Evolutionary conservation across 495 filamentous ascomycete species (phyloP), one percentile per base, ranked within the genome.

Genomic region (Xylaria nigripes): DNA sequence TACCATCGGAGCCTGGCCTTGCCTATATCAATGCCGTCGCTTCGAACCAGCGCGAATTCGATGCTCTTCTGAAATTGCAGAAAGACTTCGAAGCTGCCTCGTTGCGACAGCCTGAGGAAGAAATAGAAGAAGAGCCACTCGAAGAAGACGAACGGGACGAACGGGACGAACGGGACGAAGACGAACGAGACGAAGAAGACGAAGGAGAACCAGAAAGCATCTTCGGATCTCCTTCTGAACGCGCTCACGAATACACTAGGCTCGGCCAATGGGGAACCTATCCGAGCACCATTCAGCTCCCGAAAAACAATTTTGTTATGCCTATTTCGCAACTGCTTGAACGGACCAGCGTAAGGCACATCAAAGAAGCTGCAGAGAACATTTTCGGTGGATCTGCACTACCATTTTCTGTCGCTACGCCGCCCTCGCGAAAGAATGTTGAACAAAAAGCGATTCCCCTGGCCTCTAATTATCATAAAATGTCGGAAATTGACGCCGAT

Each of bases 401-500:
- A 21, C 90, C 90, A 22, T 75, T 86, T 61, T 92, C 88, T 10
- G 74, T 77, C 22, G 60, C 65, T 13, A 79, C 65, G 30, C 70
- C 69, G 18, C 43, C 51, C 38, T 48, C 52, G 34, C 70, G 51
- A 54, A 62, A 55, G 51, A 70, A 60, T 46, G 68, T 79, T 42
- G 78, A 80, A 27, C 87, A 92, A 68, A 79, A 81, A 52, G 74
- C 81, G 2, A 83, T 96, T 23, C 75, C 76, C 1, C 66, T 97
- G 18, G 77, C 84, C 58, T 85, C 88, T 2, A 76, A 77, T 3
- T 85, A 93, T 50, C 72, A 78, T 49, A 71, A 72, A 25, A 94
- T 96, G 89, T 74, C 74, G 3, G 82, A 89, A 24, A 92, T 95
- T 69, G 87, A 96, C 63, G 86, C 83, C n/a, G 89, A 96, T 74